These are phyloP conservation scores for Groenewaldozyma auringiensis DNA, from an alignment of 1,139 yeast species.

Conservation along the genomic window DNA sequence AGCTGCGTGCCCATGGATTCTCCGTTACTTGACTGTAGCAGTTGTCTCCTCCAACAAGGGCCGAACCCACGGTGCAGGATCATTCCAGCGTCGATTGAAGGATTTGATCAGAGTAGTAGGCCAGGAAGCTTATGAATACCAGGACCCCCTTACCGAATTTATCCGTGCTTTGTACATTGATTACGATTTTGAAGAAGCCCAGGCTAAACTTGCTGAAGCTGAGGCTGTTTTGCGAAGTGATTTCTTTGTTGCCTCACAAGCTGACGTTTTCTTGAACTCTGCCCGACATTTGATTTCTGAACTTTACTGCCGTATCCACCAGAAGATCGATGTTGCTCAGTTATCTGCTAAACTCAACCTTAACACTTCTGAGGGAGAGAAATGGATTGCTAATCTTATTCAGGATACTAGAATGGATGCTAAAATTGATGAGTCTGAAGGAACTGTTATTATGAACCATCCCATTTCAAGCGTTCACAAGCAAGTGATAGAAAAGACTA, in stretches of 20 bases:
- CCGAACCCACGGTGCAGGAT: slow-evolving; percentile 27
- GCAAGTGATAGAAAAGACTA: slow-evolving; percentile 53
- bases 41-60: slow-evolving; percentile 38
- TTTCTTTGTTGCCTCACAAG: slow-evolving; percentile 43
- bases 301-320: slow-evolving; percentile 48
- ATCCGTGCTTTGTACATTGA: slow-evolving; percentile 47
- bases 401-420: slow-evolving; percentile 45
- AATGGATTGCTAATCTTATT: slow-evolving; percentile 44
- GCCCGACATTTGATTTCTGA: slow-evolving; percentile 46
- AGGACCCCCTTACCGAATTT: slow-evolving; percentile 52
- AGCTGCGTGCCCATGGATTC: slow-evolving; percentile 59
- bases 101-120: slow-evolving; percentile 49
- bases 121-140: slow-evolving; percentile 54
- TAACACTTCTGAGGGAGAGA: slow-evolving; percentile 40
- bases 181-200: slow-evolving; percentile 48
- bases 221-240: slow-evolving; percentile 43
- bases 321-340: slow-evolving; percentile 38
- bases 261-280: slow-evolving; percentile 38
- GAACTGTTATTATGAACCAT: slow-evolving; percentile 42
- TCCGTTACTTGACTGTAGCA: slow-evolving; percentile 53
- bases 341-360: slow-evolving; percentile 39
- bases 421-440: slow-evolving; percentile 42
- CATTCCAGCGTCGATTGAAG: slow-evolving; percentile 44
- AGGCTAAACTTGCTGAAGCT: slow-evolving; percentile 40
- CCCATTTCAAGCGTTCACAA: slow-evolving; percentile 43